Conservation (phyloP, 1,139 yeast species). For the Pichia sp. region DNA sequence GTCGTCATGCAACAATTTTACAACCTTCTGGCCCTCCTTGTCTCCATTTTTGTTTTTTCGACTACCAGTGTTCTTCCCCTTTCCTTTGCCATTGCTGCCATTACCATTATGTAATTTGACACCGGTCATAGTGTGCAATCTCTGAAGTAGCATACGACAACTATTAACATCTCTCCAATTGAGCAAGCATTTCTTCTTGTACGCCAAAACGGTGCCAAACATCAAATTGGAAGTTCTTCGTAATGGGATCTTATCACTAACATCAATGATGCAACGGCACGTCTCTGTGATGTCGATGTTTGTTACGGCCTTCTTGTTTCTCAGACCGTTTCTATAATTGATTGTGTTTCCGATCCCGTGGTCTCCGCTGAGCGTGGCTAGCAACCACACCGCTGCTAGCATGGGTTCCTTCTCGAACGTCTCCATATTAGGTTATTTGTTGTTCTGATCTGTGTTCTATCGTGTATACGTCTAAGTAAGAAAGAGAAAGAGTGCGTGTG, state of each 20-base stretch:
- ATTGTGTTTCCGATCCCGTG: conserved; percentile 11
- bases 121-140: conserved; percentile 1
- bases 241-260: conserved; percentile 30
- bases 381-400: conserved; percentile 6
- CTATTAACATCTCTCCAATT: conserved; percentile 12
- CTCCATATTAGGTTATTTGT: too few relatives aligned
- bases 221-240: conserved; percentile 44
- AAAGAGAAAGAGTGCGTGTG: too few relatives aligned
- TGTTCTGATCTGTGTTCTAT: too few relatives aligned
- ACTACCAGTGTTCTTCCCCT: too few relatives aligned
- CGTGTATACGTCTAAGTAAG: too few relatives aligned
- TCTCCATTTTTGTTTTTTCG: background rate
- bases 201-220: conserved; percentile 51
- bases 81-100: too few relatives aligned
- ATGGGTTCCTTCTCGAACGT: too few relatives aligned
- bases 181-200: conserved; percentile 25
- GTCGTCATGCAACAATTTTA: conserved; percentile 29
- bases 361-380: conserved; percentile 8
- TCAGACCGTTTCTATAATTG: conserved; percentile 34
- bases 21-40: background rate
- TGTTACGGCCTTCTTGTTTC: conserved; percentile 15
- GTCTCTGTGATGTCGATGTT: conserved; percentile 39
- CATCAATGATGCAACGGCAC: conserved; percentile 32
- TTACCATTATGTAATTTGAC: too few relatives aligned
- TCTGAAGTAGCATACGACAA: conserved; percentile 10